Conservation (phyloP, 1,284 basidiomycete species). For the Microbotryomycetes sp. region DNA sequence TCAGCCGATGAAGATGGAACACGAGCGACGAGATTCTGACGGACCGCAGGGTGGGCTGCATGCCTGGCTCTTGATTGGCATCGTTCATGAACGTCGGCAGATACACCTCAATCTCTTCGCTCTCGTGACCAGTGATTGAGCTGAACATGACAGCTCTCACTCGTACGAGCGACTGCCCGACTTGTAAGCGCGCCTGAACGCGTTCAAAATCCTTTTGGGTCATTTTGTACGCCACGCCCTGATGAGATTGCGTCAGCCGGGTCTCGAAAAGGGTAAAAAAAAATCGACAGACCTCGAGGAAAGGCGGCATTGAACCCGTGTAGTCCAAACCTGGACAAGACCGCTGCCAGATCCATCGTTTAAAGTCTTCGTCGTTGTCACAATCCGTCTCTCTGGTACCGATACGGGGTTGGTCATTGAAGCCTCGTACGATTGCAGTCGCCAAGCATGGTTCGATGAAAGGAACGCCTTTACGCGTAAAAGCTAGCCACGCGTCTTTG, state of each 20-base stretch:
- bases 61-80: neutral
- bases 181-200: too few relatives aligned
- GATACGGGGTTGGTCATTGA: constrained; percentile 5
- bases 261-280: too few relatives aligned
- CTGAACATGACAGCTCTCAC: too few relatives aligned
- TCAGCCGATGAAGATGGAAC: too few relatives aligned
- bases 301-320: constrained; percentile 4
- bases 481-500: neutral
- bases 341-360: constrained; percentile 16
- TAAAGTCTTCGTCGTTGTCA: constrained; percentile 8
- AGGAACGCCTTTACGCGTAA: constrained; percentile 5
- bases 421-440: constrained; percentile 8
- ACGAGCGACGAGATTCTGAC: neutral
- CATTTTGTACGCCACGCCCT: constrained; percentile 22
- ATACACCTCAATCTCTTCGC: too few relatives aligned
- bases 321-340: constrained; percentile 10
- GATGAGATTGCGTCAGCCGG: accelerated
- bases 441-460: constrained; percentile 16
- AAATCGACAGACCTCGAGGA: neutral
- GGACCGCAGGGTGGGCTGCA: constrained; percentile 8
- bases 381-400: neutral
- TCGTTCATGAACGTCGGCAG: too few relatives aligned
- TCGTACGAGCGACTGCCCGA: too few relatives aligned
- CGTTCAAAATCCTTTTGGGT: neutral
- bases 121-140: too few relatives aligned